Evolutionary conservation across 176 grass and related monocot genomes (phyloP).

Genomic region (Juncus inflexus): DNA sequence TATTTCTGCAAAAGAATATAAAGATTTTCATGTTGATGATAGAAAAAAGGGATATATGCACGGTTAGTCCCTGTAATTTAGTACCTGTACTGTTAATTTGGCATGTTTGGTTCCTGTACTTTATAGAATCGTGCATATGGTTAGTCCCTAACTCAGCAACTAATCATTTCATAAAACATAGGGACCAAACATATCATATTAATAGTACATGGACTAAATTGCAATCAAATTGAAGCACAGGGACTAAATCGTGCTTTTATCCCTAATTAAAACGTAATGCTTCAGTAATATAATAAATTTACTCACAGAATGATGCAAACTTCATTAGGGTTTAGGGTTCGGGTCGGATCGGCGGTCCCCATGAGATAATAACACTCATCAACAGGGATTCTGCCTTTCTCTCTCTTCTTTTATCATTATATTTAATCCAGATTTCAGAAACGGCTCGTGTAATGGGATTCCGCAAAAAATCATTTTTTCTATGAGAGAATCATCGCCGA

Average conservation of each 20-base stretch:
- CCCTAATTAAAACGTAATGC: too few relatives aligned
- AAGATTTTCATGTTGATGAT: neutral
- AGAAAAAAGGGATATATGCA: neutral
- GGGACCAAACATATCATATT: too few relatives aligned
- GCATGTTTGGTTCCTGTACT: too few relatives aligned
- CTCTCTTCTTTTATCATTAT: conserved; percentile 33
- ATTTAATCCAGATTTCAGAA: conserved; percentile 25
- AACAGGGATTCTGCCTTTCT: conserved; percentile 38
- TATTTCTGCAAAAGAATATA: conserved; percentile 19
- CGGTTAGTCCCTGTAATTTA: too few relatives aligned
- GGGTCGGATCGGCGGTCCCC: conserved; percentile 37
- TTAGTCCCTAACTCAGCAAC: too few relatives aligned
- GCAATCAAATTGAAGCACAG: too few relatives aligned
- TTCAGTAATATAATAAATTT: too few relatives aligned
- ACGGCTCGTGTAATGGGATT: conserved; percentile 39
- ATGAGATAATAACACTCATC: conserved; percentile 42
- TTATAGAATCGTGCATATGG: too few relatives aligned
- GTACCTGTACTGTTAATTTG: too few relatives aligned
- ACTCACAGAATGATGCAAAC: conserved; percentile 45
- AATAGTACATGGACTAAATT: too few relatives aligned
- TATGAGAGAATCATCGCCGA: conserved; percentile 29
- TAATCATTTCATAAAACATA: too few relatives aligned
- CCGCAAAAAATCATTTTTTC: conserved; percentile 37
- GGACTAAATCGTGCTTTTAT: too few relatives aligned
- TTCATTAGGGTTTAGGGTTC: conserved; percentile 30